phyloP scores from a whole-genome alignment of 2,329 filamentous ascomycete genomes.

The Neocatenulostroma microsporum region DNA sequence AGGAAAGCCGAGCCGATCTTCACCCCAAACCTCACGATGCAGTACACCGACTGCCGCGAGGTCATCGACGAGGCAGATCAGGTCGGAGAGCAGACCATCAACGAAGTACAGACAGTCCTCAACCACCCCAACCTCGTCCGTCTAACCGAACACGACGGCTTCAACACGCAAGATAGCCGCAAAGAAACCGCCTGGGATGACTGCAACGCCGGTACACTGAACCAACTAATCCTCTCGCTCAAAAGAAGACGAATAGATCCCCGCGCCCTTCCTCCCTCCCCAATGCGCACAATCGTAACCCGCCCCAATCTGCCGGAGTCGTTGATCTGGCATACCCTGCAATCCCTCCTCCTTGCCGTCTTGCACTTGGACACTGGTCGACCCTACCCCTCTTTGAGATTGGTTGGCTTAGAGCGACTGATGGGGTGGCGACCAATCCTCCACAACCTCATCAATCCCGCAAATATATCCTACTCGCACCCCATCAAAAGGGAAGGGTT shows the following conservation, averaged over 20 bases:
- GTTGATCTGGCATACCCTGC: conserved; percentile 5
- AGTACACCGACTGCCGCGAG: background rate
- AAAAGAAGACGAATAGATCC: no score
- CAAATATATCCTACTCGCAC: conserved; percentile 5
- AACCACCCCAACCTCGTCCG: conserved; percentile 4
- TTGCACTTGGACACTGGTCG: background rate
- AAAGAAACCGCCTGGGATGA: conserved; percentile 2
- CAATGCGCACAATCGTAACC: no score
- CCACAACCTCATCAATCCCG: conserved; percentile 5
- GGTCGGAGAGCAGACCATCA: background rate
- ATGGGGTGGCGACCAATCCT: conserved; percentile 5
- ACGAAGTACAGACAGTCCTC: conserved; percentile 1
- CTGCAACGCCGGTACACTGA: conserved; percentile 6
- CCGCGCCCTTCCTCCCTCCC: no score
- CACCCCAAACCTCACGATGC: no score
- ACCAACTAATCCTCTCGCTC: background rate
- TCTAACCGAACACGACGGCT: conserved; percentile 1
- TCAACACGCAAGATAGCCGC: background rate
- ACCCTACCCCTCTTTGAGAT: background rate
- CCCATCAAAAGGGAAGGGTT: background rate
- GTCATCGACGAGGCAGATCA: conserved; percentile 2
- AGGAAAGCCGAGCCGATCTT: no score
- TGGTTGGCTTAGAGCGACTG: no score
- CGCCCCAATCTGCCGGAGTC: conserved; percentile 3
- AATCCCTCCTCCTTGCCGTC: conserved; percentile 1